Evolutionary conservation across 805 yeast species (phyloP).

Genomic region (Cyberlindnera suaveolens): DNA sequence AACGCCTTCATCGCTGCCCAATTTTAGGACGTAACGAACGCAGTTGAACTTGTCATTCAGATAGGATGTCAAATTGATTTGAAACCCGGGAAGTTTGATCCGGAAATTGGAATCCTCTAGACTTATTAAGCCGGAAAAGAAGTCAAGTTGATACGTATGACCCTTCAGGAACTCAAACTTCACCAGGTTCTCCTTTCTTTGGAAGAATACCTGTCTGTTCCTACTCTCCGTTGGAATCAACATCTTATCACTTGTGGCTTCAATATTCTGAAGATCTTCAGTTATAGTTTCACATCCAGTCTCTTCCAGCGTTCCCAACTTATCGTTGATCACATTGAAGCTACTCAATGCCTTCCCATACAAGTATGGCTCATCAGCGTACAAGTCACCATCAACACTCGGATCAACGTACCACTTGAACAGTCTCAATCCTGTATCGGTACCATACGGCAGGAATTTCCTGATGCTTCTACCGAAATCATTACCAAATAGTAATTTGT

Average conservation of each 20-base stretch:
- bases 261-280: slow-evolving; percentile 16
- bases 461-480: slow-evolving; percentile 56
- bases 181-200: slow-evolving; percentile 31
- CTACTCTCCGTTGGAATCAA: slow-evolving; percentile 29
- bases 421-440: slow-evolving; percentile 46
- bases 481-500: slow-evolving; percentile 59
- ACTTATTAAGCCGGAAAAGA: slow-evolving; percentile 48
- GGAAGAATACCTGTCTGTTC: slow-evolving; percentile 40
- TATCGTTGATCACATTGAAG: slow-evolving; percentile 39
- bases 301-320: slow-evolving; percentile 9
- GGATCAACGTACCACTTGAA: slow-evolving; percentile 57
- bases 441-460: slow-evolving; percentile 51
- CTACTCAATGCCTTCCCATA: slow-evolving; percentile 58
- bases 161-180: slow-evolving; percentile 35
- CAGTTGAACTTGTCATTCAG: slow-evolving; percentile 38
- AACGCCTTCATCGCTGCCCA: slow-evolving; percentile 1
- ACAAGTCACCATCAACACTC: slow-evolving; percentile 58
- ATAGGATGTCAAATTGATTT: slow-evolving; percentile 35
- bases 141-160: slow-evolving; percentile 39
- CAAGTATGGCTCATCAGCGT: slow-evolving; percentile 53
- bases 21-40: slow-evolving; percentile 40
- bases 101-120: slow-evolving; percentile 44
- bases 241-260: slow-evolving; percentile 16
- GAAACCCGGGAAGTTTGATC: slow-evolving; percentile 47
- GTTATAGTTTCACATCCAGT: slow-evolving; percentile 9